Base-by-base conservation (phyloP, 192 early-diverging fungal species). In the Gaertneriomyces sp. region DNA sequence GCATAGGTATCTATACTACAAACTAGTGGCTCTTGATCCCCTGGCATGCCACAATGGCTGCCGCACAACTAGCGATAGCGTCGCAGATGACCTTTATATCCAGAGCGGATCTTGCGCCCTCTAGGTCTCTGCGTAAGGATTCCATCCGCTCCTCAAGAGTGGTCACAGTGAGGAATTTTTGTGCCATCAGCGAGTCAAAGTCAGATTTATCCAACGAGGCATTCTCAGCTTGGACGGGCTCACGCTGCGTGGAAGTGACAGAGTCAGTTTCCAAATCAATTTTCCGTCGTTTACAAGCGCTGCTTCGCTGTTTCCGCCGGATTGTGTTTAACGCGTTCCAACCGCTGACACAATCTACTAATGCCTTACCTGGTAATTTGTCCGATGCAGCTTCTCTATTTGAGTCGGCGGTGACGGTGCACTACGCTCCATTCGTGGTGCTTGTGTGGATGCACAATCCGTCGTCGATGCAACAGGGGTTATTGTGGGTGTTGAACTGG, bases 41-140 rank as follows among this genome's bases (percentile, higher is more conserved):
- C 44, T 69, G 68, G 41, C 60, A 53, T 17, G 69, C 69, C 7
- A 43, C 53, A 20, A 70, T 47, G 12, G 69, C 69, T 9, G 40
- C 43, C 7, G 69, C 69, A 58, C 69, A 70, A 61, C 69, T 70
- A 7, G 69, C 50, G 9, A 70, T 63, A 10, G 69, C 61, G 19
- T 70, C 61, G 40, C 61, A 70, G 6, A 57, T 14, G 0, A 52
- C 42, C 39, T 47, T 33, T 38, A 45, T 50, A 12, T 50, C 58
- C 4, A 43, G 14, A 4, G 45, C 14, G 42, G 20, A 8, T 9
- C n/a, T 41, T 7, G 44, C 16, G 6, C 17, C 42, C 4, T 63
- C 69, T 14, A 63, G 33, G 0, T 10, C 11, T 14, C 46, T 42
- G 9, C 61, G 60, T 38, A 70, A 43, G 12, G 46, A 43, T 14